phyloP scores from a whole-genome alignment of 306 rosid species.

The Clitoria ternatea region DNA sequence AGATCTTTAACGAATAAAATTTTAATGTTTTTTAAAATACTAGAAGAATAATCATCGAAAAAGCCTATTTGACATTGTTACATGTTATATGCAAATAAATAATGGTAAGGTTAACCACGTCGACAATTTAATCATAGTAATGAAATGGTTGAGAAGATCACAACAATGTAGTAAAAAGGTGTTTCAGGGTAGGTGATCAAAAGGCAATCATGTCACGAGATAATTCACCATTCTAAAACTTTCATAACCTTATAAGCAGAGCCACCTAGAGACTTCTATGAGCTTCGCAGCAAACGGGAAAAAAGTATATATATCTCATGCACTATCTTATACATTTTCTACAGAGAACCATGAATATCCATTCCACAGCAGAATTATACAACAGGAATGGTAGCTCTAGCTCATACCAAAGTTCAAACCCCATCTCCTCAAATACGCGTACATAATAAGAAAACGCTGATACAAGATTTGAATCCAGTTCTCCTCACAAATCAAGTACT shows the following conservation, averaged over 20 bases:
- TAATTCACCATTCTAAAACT: background rate
- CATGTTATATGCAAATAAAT: background rate
- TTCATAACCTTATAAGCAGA: too few species aligned
- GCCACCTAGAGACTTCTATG: too few species aligned
- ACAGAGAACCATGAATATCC: too few species aligned
- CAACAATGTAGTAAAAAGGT: background rate
- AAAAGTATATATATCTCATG: too few species aligned
- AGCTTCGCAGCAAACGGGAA: too few species aligned
- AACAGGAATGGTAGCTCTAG: background rate
- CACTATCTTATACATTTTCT: too few species aligned
- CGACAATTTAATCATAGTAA: background rate
- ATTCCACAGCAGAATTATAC: too few species aligned
- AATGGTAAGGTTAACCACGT: background rate
- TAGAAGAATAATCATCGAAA: background rate
- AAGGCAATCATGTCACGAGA: background rate
- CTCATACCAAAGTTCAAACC: background rate
- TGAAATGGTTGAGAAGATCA: background rate
- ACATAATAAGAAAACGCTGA: background rate
- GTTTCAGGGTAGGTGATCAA: background rate
- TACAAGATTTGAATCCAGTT: background rate
- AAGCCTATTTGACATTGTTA: too few species aligned
- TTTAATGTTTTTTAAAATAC: background rate
- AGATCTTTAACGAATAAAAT: background rate
- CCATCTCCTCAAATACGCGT: background rate
- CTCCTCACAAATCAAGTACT: conserved; percentile 18